phyloP scores from a whole-genome alignment of 1,139 yeast genomes.

The Spathaspora sp. region DNA sequence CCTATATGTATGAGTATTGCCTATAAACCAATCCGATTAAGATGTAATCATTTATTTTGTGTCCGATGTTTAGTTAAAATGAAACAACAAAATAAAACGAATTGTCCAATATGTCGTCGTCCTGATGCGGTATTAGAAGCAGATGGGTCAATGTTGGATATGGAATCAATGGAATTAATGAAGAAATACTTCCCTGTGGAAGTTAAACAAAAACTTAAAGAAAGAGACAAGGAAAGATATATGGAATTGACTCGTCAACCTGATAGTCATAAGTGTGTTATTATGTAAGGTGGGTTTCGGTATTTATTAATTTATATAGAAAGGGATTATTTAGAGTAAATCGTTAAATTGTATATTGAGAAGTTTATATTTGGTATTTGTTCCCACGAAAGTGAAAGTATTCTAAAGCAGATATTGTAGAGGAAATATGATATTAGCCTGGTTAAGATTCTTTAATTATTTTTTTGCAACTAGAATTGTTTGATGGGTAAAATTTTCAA shows the following conservation, averaged over 20 bases:
- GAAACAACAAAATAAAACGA: conserved; percentile 54
- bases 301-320: conserved; percentile 1
- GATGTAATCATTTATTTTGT: conserved; percentile 69
- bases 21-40: conserved; percentile 63
- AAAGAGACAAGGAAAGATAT: conserved; percentile 56
- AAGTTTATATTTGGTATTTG: no score
- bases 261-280: conserved; percentile 28
- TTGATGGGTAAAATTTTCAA: no score
- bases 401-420: no score
- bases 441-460: no score
- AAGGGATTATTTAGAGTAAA: neutral
- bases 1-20: conserved; percentile 73
- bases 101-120: conserved; percentile 67
- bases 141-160: conserved; percentile 59
- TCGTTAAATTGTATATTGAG: neutral
- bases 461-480: no score
- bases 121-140: conserved; percentile 55
- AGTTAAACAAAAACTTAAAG: conserved; percentile 58
- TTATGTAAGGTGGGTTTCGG: conserved; percentile 10
- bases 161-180: conserved; percentile 52
- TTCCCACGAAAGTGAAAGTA: no score
- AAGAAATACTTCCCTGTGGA: conserved; percentile 65
- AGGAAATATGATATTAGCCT: no score
- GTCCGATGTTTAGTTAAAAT: conserved; percentile 68
- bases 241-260: conserved; percentile 23